Base-by-base conservation (phyloP, 129 eudicot genomes). In the Chrysanthemum lavandulifolium region DNA sequence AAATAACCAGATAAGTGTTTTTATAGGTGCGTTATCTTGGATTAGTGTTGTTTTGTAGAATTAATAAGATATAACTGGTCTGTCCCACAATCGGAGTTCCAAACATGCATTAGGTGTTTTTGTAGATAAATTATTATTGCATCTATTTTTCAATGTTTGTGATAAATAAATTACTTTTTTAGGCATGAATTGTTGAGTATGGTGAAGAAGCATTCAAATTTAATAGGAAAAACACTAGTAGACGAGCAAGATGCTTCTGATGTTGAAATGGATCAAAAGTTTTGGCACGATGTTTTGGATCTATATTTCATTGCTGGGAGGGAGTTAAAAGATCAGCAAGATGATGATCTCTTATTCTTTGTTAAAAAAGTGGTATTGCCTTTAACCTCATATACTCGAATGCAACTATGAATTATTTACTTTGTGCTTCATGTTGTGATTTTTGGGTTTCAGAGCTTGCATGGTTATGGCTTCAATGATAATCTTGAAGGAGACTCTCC, bases 311-410 rank as follows among this genome's bases (percentile, higher is more conserved):
- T 90, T 71, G 78, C 80, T 66, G 91, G 96, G 49, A 86, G 68
- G 86, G 97, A 86, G 54, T 73, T 91, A 8, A 88, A 87, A 80
- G 92, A 82, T 16, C 96, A 89, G 21, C 89, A 88, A 61, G 98
- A 94, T 63, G 97, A 94, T 68, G 98, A 94, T 77, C 97, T 94
- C 25, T 58, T 94, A 59, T 94, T 94, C 86, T 94, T 94, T 79
- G 97, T 90, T 47, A 81, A 83, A 43, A 94, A 94, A 71, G 70
- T 84, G 96, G 96, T 94, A 85, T 67, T 5, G 6, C 14, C 14
- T 43, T 43, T 7, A 21, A 10, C 19, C 12, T 40, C 48, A 19
- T 40, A n/a, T 16, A 23, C 40, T 16, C 4, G 21, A 47, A 53
- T 63, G 48, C 18, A 50, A 40, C 23, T 67, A 15, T 52, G 54